phyloP scores from a whole-genome alignment of 1,284 basidiomycete genomes.

The Sphagnurus paluster region DNA sequence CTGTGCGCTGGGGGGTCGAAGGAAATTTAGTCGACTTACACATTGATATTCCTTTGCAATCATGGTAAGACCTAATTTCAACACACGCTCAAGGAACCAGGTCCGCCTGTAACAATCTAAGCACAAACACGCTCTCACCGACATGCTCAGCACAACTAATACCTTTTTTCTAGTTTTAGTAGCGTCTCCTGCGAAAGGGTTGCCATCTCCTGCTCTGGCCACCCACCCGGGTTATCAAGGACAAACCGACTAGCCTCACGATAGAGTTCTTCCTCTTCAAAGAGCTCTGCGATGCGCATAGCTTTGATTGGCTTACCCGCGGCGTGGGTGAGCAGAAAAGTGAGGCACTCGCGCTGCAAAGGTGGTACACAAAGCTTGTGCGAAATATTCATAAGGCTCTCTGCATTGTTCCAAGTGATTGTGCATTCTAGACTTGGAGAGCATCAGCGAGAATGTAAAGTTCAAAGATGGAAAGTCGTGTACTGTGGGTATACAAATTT shows the following conservation, averaged over 20 bases:
- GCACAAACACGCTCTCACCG: conserved; percentile 1
- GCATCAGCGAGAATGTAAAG: not conserved
- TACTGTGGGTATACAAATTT: conserved; percentile 86
- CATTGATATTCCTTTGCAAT: conserved; percentile 91
- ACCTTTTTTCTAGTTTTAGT: conserved; percentile 87
- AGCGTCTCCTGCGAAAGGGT: conserved; percentile 78
- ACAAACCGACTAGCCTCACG: conserved; percentile 89
- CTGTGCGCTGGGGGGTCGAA: conserved; percentile 6
- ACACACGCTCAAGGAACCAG: conserved; percentile 92
- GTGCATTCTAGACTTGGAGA: conserved; percentile 75
- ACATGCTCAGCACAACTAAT: conserved; percentile 14
- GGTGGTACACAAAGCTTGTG: conserved; percentile 83
- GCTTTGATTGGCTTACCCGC: conserved; percentile 90
- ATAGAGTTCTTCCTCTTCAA: conserved; percentile 86
- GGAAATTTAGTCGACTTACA: conserved; percentile 45
- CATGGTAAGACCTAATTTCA: conserved; percentile 87
- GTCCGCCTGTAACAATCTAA: conserved; percentile 56
- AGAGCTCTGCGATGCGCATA: conserved; percentile 85
- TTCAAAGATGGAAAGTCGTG: conserved; percentile 22
- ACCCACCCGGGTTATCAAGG: conserved; percentile 85
- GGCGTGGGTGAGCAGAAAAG: conserved; percentile 87
- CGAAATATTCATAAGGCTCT: conserved; percentile 83
- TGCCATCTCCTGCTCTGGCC: conserved; percentile 80
- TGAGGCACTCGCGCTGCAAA: conserved; percentile 78
- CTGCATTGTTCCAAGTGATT: conserved; percentile 92